These are phyloP conservation scores for Paecilomyces niveus DNA, from an alignment of 2,329 filamentous ascomycete species.

Conservation along the genomic window DNA sequence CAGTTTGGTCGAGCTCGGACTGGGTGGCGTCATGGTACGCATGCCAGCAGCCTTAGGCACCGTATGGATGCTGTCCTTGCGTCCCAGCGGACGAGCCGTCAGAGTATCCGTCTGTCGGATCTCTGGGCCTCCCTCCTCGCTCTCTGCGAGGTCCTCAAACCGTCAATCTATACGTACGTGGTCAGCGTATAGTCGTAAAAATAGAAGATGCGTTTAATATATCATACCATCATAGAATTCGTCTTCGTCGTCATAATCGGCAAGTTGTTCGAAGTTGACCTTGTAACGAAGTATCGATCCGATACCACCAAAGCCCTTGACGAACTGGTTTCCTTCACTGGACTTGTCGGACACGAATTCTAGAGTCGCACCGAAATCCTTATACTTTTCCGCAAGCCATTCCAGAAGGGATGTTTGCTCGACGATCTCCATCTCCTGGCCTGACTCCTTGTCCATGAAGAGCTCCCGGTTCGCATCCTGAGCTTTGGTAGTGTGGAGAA, in stretches of 20 bases:
- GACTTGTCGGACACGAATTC: constrained; percentile 98
- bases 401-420: constrained; percentile 92
- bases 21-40: constrained; percentile 20
- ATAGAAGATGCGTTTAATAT: constrained; percentile 2
- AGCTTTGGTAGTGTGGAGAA: constrained; percentile 81
- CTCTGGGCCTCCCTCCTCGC: constrained; percentile 75
- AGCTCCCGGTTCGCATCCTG: constrained; percentile 73
- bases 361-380: constrained; percentile 89
- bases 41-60: constrained; percentile 24
- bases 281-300: constrained; percentile 97
- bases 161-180: constrained; percentile 64
- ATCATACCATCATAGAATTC: constrained; percentile 74
- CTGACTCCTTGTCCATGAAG: constrained; percentile 93
- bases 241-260: constrained; percentile 82
- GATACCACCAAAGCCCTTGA: constrained; percentile 98
- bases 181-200: constrained; percentile 1
- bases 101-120: constrained; percentile 45
- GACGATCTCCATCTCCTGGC: constrained; percentile 93
- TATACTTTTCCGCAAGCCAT: constrained; percentile 98
- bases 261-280: constrained; percentile 99
- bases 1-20: constrained; percentile 29
- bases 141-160: constrained; percentile 74
- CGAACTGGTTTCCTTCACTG: constrained; percentile 98
- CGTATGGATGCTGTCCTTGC: constrained; percentile 27
- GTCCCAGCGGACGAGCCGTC: constrained; percentile 45